phyloP scores from a whole-genome alignment of 306 rosid species.

The Vicia faba region DNA sequence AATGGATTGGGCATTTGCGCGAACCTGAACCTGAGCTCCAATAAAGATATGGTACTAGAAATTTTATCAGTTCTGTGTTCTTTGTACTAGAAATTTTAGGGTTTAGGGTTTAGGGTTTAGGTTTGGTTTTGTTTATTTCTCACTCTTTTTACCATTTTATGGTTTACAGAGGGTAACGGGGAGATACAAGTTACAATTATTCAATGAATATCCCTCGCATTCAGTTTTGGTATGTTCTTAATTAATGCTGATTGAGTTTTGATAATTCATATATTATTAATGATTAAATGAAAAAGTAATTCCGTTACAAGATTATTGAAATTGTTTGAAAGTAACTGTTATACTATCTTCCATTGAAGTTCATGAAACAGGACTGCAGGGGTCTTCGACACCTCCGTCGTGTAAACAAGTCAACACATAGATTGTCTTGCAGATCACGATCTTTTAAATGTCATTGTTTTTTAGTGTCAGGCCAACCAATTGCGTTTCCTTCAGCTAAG shows the following conservation, averaged over 20 bases:
- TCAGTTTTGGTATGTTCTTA: slow-evolving; percentile 45
- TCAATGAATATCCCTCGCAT: slow-evolving; percentile 45
- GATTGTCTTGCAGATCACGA: slow-evolving; percentile 52
- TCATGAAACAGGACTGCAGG: slow-evolving; percentile 51
- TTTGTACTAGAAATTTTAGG: no score
- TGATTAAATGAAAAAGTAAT: slow-evolving; percentile 5
- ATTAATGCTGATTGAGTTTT: no score
- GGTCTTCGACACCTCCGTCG: slow-evolving; percentile 42
- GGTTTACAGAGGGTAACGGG: slow-evolving; percentile 53
- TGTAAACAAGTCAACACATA: slow-evolving; percentile 48
- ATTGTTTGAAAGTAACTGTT: slow-evolving; percentile 33
- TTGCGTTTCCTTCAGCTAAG: slow-evolving; percentile 50
- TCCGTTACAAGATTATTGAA: slow-evolving; percentile 22
- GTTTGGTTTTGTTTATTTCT: slow-evolving; percentile 2
- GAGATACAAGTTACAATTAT: slow-evolving; percentile 45
- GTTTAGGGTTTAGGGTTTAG: background rate
- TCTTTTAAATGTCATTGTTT: slow-evolving; percentile 68
- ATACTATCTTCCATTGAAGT: slow-evolving; percentile 46
- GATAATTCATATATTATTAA: no score
- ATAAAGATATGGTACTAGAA: slow-evolving; percentile 53
- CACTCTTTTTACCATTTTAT: slow-evolving; percentile 31
- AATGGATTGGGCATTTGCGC: slow-evolving; percentile 70
- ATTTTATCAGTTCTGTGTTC: slow-evolving; percentile 8
- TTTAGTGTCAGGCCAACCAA: slow-evolving; percentile 48
- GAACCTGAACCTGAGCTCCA: slow-evolving; percentile 55